Percentiles rank a stretch among this genome's conserved stretches.
phyloP scores from a whole-genome alignment of 495 filamentous ascomycete genomes.

The Xylaria nigripes region DNA sequence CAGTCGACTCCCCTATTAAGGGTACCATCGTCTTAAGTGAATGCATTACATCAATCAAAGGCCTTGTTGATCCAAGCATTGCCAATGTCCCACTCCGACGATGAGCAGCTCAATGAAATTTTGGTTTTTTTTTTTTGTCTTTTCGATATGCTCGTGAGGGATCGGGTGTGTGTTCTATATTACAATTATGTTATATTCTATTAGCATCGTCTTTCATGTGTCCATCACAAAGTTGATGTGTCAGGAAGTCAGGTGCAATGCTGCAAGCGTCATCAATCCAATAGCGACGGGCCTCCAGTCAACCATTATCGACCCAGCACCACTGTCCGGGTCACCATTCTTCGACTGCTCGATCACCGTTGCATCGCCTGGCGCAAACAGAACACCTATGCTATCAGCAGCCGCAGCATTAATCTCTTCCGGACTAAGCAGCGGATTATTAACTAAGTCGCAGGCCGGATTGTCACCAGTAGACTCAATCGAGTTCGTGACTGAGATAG shows the following conservation, averaged over 20 bases:
- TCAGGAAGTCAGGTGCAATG: background rate
- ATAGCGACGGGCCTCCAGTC: slow-evolving; percentile 2
- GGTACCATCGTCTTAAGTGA: too few species aligned
- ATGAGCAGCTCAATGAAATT: too few species aligned
- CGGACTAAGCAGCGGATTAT: slow-evolving; percentile 36
- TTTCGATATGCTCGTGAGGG: too few species aligned
- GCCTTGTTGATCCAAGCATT: too few species aligned
- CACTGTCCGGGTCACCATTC: slow-evolving; percentile 21
- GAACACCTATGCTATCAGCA: slow-evolving; percentile 29
- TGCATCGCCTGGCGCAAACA: slow-evolving; percentile 41
- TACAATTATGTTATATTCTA: background rate
- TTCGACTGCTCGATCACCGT: slow-evolving; percentile 27
- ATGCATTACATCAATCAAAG: too few species aligned
- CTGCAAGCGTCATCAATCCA: slow-evolving; percentile 6
- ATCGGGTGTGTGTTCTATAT: background rate
- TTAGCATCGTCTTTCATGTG: background rate
- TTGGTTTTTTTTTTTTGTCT: too few species aligned
- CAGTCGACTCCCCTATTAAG: too few species aligned
- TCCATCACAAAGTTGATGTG: background rate
- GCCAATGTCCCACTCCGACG: too few species aligned
- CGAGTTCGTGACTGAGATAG: slow-evolving; percentile 57
- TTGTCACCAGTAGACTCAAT: slow-evolving; percentile 37
- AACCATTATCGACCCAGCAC: slow-evolving; percentile 17
- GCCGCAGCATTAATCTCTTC: slow-evolving; percentile 30
- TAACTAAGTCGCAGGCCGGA: slow-evolving; percentile 37